Percentiles rank a stretch among this genome's conserved stretches.
These are phyloP conservation scores for Micractinium conductrix DNA, from an alignment of 139 green algal species.

Conservation along the genomic window DNA sequence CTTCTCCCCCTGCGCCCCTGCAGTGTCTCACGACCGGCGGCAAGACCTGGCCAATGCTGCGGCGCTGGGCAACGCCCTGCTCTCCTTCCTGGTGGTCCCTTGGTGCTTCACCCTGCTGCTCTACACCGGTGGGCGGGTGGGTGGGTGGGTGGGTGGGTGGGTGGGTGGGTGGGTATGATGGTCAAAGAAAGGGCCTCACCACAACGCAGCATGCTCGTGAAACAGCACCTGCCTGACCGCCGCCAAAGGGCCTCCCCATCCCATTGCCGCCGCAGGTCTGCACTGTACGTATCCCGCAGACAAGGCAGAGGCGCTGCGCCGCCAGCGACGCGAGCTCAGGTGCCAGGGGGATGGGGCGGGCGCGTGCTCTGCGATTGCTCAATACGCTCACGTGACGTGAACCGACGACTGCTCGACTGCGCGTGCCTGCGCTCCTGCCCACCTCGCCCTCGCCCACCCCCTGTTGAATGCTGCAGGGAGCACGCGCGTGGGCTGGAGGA, in stretches of 20 bases:
- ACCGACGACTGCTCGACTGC: too few species aligned
- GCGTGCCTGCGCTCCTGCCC: neutral
- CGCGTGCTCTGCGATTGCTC: too few species aligned
- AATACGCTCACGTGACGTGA: too few species aligned
- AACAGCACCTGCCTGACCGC: too few species aligned
- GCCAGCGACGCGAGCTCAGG: constrained; percentile 22
- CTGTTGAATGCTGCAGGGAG: too few species aligned
- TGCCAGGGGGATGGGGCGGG: neutral
- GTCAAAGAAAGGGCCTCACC: too few species aligned
- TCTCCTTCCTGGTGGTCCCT: constrained; percentile 44
- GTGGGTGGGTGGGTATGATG: too few species aligned
- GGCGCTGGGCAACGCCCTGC: constrained; percentile 48
- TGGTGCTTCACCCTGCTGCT: constrained; percentile 55
- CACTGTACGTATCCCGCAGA: constrained; percentile 62
- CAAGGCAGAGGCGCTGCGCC: constrained; percentile 27
- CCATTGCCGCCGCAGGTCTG: constrained; percentile 50
- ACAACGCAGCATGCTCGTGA: too few species aligned
- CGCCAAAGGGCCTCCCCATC: too few species aligned
- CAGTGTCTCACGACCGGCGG: constrained; percentile 19
- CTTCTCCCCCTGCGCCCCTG: neutral
- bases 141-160: too few species aligned
- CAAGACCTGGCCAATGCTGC: constrained; percentile 41
- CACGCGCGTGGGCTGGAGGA: neutral
- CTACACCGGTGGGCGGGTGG: constrained; percentile 47
- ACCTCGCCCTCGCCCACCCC: too few species aligned